phyloP scores from a whole-genome alignment of 164 flowering plant species.

The Nymphaea thermarum region DNA sequence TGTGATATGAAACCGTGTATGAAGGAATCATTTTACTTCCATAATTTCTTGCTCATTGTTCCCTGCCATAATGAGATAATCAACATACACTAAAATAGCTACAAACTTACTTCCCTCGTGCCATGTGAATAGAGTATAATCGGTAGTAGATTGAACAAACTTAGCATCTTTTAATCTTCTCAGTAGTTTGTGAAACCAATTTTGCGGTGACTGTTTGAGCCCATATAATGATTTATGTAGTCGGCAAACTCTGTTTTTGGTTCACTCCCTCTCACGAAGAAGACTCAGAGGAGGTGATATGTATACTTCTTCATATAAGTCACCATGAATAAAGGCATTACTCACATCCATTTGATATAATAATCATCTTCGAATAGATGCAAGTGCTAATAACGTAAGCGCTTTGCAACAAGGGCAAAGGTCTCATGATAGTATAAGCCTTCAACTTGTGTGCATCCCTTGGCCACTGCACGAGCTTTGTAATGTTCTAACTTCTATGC shows the following conservation, averaged over 20 bases:
- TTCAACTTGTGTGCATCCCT: not conserved
- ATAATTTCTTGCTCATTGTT: too few species aligned
- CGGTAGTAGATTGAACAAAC: not conserved
- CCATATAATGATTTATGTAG: not conserved
- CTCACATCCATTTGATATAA: not conserved
- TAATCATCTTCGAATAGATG: not conserved
- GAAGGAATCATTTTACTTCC: not conserved
- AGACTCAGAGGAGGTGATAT: not conserved
- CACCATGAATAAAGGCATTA: not conserved
- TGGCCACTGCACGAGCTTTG: not conserved
- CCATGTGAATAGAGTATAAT: not conserved
- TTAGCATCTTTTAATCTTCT: not conserved
- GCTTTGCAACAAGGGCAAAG: not conserved
- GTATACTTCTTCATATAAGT: not conserved
- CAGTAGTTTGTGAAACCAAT: not conserved
- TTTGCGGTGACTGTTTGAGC: not conserved
- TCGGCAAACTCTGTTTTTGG: not conserved
- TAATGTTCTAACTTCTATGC: not conserved
- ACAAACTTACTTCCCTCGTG: not conserved
- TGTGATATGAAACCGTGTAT: not conserved
- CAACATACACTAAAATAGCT: not conserved
- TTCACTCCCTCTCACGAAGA: not conserved
- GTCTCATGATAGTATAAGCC: not conserved
- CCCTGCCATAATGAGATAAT: not conserved
- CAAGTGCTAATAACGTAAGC: not conserved